These are phyloP conservation scores for Annulohypoxylon stygium DNA, from an alignment of 495 filamentous ascomycete species.

Conservation along the genomic window DNA sequence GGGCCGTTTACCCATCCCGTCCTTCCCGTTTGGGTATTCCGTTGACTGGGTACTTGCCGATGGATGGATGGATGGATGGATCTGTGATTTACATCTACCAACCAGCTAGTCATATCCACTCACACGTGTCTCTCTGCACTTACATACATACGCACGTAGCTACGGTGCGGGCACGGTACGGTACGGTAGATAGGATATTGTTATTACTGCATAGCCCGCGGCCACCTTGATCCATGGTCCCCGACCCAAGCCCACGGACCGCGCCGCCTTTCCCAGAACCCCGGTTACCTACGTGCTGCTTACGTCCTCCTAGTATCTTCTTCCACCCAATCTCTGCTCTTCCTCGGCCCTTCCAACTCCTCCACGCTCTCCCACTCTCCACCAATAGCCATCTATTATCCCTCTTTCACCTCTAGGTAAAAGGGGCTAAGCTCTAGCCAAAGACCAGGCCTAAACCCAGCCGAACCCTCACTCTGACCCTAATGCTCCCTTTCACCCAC, in stretches of 20 bases:
- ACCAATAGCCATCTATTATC: not conserved
- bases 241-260: not conserved
- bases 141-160: not conserved
- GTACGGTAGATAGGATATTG: not conserved
- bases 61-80: not conserved
- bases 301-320: not conserved
- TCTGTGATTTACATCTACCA: not conserved
- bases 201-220: not conserved
- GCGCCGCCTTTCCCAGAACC: not conserved
- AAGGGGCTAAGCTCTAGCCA: not conserved
- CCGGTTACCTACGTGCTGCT: not conserved
- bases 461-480: not conserved
- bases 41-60: not conserved
- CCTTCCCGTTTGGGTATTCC: constrained; percentile 8
- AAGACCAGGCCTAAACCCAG: not conserved
- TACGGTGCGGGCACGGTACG: not conserved
- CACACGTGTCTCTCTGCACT: constrained; percentile 1
- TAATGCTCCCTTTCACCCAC: not conserved
- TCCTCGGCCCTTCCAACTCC: not conserved
- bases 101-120: not conserved
- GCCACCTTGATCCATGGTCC: not conserved
- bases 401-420: not conserved
- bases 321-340: not conserved
- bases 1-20: not conserved
- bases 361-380: not conserved